phyloP scores from a whole-genome alignment of 306 rosid genomes.

The Astragalus membranaceus region DNA sequence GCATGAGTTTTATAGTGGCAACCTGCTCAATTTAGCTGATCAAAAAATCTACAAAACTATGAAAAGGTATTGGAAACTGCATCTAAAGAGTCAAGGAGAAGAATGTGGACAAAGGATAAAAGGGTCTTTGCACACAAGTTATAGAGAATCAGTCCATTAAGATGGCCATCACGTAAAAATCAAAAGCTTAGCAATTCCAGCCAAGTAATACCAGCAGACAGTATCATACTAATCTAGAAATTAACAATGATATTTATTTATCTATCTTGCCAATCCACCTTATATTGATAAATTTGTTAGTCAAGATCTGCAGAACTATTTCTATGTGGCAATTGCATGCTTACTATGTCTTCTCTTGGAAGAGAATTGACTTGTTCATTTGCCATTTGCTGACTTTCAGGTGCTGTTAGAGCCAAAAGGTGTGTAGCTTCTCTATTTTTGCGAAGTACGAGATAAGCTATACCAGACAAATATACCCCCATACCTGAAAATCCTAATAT shows the following conservation, averaged over 20 bases:
- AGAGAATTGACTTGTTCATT: conserved; percentile 37
- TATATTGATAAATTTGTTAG: conserved; percentile 21
- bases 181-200: not conserved
- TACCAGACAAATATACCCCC: conserved; percentile 76
- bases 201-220: not conserved
- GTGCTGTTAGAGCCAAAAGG: conserved; percentile 59
- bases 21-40: too few relatives aligned
- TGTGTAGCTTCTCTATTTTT: conserved; percentile 51
- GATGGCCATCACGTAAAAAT: not conserved
- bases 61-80: too few relatives aligned
- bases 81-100: not conserved
- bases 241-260: conserved; percentile 1
- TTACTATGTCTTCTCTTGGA: conserved; percentile 73
- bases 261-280: conserved; percentile 7
- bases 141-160: not conserved
- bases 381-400: conserved; percentile 47
- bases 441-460: conserved; percentile 61
- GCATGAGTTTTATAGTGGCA: too few relatives aligned
- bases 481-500: conserved; percentile 72
- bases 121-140: not conserved
- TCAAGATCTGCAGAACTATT: conserved; percentile 41
- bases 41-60: too few relatives aligned
- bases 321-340: conserved; percentile 91
- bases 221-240: conserved; percentile 8
- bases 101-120: not conserved